These are phyloP conservation scores for Agaricus blazei DNA, from an alignment of 768 basidiomycete species.

Conservation along the genomic window DNA sequence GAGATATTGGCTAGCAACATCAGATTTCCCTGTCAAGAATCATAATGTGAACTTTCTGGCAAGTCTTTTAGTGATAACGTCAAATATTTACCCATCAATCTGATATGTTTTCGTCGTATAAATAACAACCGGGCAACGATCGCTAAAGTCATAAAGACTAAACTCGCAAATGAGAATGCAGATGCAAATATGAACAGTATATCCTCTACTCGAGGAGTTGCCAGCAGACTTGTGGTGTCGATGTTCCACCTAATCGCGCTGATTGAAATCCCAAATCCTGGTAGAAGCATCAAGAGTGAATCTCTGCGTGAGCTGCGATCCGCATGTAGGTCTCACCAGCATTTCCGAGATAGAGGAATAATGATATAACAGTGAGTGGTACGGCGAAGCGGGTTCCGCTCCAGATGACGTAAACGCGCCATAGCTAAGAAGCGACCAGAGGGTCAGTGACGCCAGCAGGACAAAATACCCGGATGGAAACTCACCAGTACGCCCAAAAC, in stretches of 20 bases:
- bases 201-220: too few species aligned
- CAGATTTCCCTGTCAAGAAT: neutral
- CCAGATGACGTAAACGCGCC: neutral
- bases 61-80: neutral
- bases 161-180: neutral
- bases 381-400: neutral
- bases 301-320: too few species aligned
- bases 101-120: neutral
- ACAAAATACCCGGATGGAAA: neutral
- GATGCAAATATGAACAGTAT: too few species aligned
- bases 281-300: too few species aligned
- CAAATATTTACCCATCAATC: neutral
- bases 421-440: neutral
- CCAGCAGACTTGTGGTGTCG: neutral
- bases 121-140: neutral
- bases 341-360: neutral
- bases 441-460: too few species aligned
- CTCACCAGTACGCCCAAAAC: neutral
- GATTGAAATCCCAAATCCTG: too few species aligned
- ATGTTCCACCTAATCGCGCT: too few species aligned
- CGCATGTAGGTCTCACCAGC: neutral
- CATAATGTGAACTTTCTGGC: too few species aligned
- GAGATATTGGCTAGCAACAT: neutral
- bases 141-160: neutral
- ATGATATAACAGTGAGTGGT: neutral